Evolutionary conservation across 306 rosid genomes (phyloP).

Genomic region (Rosa multiflora): DNA sequence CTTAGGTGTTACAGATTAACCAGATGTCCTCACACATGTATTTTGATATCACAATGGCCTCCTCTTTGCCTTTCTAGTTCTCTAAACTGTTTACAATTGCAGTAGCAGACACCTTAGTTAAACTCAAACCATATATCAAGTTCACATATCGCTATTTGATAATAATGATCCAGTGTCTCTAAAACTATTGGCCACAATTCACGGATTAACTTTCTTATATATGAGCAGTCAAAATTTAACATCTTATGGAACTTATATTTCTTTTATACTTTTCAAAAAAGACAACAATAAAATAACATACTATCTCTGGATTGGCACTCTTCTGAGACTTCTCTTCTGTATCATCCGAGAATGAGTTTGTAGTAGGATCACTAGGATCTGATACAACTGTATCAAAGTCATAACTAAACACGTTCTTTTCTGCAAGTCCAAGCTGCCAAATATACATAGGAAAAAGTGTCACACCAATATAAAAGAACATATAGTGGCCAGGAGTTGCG

Average conservation of each 20-base stretch:
- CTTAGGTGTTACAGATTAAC: not conserved
- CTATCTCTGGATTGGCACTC: constrained; percentile 60
- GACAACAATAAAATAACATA: not conserved
- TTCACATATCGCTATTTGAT: not conserved
- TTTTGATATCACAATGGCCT: not conserved
- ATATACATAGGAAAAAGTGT: constrained; percentile 18
- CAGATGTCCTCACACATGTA: not conserved
- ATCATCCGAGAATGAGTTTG: constrained; percentile 90
- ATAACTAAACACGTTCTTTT: constrained; percentile 76
- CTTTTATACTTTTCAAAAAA: not conserved
- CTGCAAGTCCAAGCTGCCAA: constrained; percentile 94
- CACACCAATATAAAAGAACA: not conserved
- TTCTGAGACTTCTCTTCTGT: constrained; percentile 72
- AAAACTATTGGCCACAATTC: not conserved
- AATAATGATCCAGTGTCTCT: not conserved
- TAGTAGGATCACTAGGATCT: constrained; percentile 90
- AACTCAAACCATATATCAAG: not conserved
- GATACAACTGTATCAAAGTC: constrained; percentile 77
- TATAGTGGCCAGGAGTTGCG: not conserved
- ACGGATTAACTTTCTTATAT: not conserved
- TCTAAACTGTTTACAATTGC: not conserved
- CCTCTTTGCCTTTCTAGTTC: not conserved
- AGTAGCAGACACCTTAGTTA: not conserved
- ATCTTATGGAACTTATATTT: not conserved
- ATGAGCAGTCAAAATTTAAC: not conserved